Conservation (phyloP, 768 basidiomycete genomes). For the Lactarius indigo region DNA sequence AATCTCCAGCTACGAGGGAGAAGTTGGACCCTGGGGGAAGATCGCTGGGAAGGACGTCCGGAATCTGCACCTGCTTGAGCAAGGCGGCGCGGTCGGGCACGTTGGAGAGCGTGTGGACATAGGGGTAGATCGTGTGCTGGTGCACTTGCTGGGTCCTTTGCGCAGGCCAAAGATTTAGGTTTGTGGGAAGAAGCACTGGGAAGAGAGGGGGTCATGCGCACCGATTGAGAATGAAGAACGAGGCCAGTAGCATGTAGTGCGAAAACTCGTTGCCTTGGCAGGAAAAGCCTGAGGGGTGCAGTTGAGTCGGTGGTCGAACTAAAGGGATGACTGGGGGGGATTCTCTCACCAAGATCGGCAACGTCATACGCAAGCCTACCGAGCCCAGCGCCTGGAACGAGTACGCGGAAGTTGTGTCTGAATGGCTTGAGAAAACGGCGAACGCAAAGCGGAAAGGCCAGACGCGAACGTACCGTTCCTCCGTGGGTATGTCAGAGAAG, state of each 20-base stretch:
- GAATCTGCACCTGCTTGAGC: slow-evolving; percentile 66
- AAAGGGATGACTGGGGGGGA: not conserved
- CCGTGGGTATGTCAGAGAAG: slow-evolving; percentile 52
- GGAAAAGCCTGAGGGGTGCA: slow-evolving; percentile 58
- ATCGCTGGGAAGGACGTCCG: slow-evolving; percentile 78
- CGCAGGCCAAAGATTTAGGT: not conserved
- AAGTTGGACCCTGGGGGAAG: slow-evolving; percentile 65
- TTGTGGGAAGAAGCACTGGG: not conserved
- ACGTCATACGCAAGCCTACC: slow-evolving; percentile 88
- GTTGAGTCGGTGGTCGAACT: not conserved
- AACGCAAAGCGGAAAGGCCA: not conserved
- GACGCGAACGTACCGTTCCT: slow-evolving; percentile 45
- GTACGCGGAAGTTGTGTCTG: slow-evolving; percentile 60
- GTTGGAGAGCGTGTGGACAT: slow-evolving; percentile 92
- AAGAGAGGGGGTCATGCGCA: slow-evolving; percentile 33
- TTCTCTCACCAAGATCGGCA: slow-evolving; percentile 62
- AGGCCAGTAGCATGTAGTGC: slow-evolving; percentile 90
- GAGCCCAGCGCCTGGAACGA: slow-evolving; percentile 88
- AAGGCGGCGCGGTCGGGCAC: slow-evolving; percentile 54
- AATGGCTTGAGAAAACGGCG: not conserved
- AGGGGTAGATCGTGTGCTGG: slow-evolving; percentile 79
- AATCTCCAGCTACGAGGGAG: slow-evolving; percentile 89
- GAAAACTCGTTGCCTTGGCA: slow-evolving; percentile 97
- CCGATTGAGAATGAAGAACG: slow-evolving; percentile 86
- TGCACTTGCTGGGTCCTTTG: slow-evolving; percentile 60